Conservation (phyloP, 441 rosid species). For the Rhodomyrtus psidioides region DNA sequence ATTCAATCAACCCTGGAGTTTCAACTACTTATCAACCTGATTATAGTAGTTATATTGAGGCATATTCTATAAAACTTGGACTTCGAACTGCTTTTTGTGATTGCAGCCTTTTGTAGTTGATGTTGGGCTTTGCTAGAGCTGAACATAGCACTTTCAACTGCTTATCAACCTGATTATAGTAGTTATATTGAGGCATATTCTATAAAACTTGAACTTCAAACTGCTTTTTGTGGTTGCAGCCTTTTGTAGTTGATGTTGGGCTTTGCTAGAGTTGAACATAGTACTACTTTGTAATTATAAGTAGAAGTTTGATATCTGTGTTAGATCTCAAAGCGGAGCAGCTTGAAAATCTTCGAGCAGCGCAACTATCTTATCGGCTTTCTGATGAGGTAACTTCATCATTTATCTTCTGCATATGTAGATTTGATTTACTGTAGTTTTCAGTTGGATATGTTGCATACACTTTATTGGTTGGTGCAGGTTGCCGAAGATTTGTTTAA, state of each 20-base stretch:
- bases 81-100: neutral
- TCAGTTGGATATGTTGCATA: neutral
- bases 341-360: slow-evolving; percentile 71
- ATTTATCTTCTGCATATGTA: neutral
- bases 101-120: neutral
- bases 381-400: slow-evolving; percentile 69
- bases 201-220: no score
- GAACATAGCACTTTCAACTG: neutral
- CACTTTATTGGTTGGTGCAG: slow-evolving; percentile 28
- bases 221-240: no score
- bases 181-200: no score
- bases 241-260: no score
- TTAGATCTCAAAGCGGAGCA: slow-evolving; percentile 59
- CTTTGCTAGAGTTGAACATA: no score
- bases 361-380: slow-evolving; percentile 59
- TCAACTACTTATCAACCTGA: neutral
- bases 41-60: neutral
- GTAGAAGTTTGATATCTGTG: neutral
- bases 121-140: neutral
- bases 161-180: no score
- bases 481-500: slow-evolving; percentile 81
- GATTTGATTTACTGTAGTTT: neutral
- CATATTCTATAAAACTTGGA: neutral
- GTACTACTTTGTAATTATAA: neutral
- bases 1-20: neutral